Evolutionary conservation across 2,329 filamentous ascomycete species (phyloP), one percentile per base, ranked within the genome.

Genomic region (Cadophora luteo-olivacea): DNA sequence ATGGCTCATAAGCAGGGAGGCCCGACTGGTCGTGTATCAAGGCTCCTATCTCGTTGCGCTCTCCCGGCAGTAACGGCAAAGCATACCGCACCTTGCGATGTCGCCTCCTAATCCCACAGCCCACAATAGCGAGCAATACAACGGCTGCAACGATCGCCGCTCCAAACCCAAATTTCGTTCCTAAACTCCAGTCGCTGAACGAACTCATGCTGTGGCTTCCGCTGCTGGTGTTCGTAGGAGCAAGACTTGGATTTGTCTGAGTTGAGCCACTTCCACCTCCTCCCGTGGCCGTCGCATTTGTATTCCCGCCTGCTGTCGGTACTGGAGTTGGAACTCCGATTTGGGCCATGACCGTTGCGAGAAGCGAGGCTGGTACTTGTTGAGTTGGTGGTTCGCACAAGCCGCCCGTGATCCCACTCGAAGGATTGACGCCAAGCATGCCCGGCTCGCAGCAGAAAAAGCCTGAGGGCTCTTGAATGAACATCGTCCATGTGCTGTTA

Each of bases 401-500:
- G n/a, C 68, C 68, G 14, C 64, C 68, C 4, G 1, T 19, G 14
- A 14, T 45, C 1, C 62, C 65, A 16, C 33, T 64, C 3, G 38
- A 48, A 7, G 68, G 65, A n/a, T 63, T 65, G 19, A 67, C 54
- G 12, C 62, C 68, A 2, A 70, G 38, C 16, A 38, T 25, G 19
- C 68, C 68, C 3, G 65, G 63, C 19, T 68, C 52, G 49, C 68
- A 70, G 45, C 68, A 70, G 49, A 68, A 70, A 36, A 64, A 70
- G 3, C 67, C 64, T 8, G 36, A 38, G 1, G 33, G 29, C 4
- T 45, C 16, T 25, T 70, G 58, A 33, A 55, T 25, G 45, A 68
- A 70, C 68, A 70, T 70, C 3, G 54, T 70, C 64, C 64, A 64
- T 11, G 58, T 65, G n/a, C 49, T 48, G 32, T 65, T 52, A 4